Base-by-base conservation (phyloP, 1,284 basidiomycete species). In the Termitomyces sp. region DNA sequence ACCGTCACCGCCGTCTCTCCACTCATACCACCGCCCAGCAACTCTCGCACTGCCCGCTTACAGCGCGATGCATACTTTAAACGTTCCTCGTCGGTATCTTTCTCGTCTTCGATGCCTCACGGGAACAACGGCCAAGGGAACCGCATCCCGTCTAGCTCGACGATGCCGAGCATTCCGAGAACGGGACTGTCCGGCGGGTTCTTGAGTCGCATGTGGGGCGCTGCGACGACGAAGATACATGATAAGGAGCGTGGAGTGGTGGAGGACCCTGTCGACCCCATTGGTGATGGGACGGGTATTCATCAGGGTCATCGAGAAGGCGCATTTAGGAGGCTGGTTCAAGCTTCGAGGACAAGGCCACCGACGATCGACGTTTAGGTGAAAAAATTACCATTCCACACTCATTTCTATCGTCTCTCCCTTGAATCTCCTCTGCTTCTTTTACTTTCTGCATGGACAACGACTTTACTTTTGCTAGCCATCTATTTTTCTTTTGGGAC, bases 161-260 rank as follows among this genome's bases (percentile, higher is more conserved):
- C 77, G 40, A 74, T 78, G 70, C 74, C 79, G 26, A 70, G 68
- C 43, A 65, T 78, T 42, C 63, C 72, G 34, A 68, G 70, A 50
- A 57, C 65, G 45, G 65, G 67, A 26, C 61, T 72, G 50, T 70
- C 78, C 21, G 73, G 73, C 30, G 73, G 77, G 36, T 85, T 86
- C 66, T 70, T 86, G 45, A 84, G 81, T 60, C 75, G 84, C 31
- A 83, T 86, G 81, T 86, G 83, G 79, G 83, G 77, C 45, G 78
- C 78, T 19, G 78, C 78, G 42, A 79, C 79, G n/a, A 73, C 79
- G n/a, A 73, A 76, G 58, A 66, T 71, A 50, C 68, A 70, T 60
- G 70, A 73, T 48, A 66, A 68, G 59, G 58, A 57, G 26, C 57
- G 54, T 26, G 58, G 56, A 9, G 50, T 43, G 9, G 54, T 67